Evolutionary conservation across 1,284 basidiomycete species (phyloP).

Genomic region (Stygiomarasmius scandens): DNA sequence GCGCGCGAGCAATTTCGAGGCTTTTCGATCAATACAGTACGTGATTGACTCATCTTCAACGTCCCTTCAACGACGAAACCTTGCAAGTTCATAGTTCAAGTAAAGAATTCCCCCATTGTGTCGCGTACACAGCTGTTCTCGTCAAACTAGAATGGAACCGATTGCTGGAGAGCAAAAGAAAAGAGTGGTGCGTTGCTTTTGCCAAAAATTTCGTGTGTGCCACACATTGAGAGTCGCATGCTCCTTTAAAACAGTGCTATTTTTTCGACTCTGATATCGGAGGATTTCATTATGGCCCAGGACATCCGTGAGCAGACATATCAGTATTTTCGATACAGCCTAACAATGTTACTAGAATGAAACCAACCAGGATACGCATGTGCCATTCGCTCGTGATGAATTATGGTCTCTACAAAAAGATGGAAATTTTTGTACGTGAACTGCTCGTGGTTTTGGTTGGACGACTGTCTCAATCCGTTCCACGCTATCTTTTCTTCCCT

Average conservation of each 20-base stretch:
- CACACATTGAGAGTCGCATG: conserved; percentile 6
- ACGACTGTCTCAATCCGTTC: neutral
- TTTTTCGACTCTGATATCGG: conserved; percentile 99
- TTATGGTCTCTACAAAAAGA: conserved; percentile 95
- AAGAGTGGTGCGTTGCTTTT: conserved; percentile 71
- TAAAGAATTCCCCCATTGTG: no score
- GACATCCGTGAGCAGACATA: conserved; percentile 67
- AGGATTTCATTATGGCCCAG: conserved; percentile 98
- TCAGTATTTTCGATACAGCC: conserved; percentile 9
- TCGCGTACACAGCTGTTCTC: neutral
- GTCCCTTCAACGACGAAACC: no score
- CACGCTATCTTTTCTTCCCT: neutral
- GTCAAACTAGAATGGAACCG: conserved; percentile 50
- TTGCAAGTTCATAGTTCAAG: no score
- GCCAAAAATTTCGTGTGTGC: neutral
- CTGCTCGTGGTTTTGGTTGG: neutral
- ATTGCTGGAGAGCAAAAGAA: conserved; percentile 82
- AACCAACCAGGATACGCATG: conserved; percentile 98
- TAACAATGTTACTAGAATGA: conserved; percentile 69
- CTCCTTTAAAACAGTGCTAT: conserved; percentile 70
- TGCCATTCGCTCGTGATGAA: conserved; percentile 99
- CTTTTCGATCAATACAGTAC: no score
- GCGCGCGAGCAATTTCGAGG: no score
- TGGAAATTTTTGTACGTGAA: conserved; percentile 90
- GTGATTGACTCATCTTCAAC: no score